Base-by-base conservation (phyloP, 352 stramenopile genomes). In the Phytophthora pluvialis region DNA sequence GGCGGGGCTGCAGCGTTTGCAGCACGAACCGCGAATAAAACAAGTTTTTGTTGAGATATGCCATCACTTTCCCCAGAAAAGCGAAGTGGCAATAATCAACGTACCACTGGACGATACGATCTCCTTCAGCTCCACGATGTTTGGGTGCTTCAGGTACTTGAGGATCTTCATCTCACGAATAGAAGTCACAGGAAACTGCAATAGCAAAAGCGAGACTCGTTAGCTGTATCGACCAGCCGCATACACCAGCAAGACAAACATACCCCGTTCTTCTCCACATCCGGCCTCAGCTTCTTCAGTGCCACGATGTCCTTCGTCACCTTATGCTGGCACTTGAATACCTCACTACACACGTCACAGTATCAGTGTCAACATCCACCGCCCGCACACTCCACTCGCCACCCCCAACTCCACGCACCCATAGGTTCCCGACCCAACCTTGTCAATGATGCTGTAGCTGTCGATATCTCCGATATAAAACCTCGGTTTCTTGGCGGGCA, bases 141-240 rank as follows among this genome's bases (percentile, higher is more conserved):
- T 99, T 12, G 90, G 89, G 65, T 99, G 97, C 33, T 90, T 90
- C 0, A 99, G 77, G 35, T 93, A 86, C 74, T 98, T 98, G 4
- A 99, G 77, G 46, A 99, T 99, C 80, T 99, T 98, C 73, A 99
- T 99, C 71, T 99, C 97, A 12, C 97, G 90, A 54, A 99, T 97
- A 11, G 97, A 97, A 25, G 94, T 99, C 33, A 98, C 79, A 1
- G 97, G 96, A 51, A 99, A 95, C 88, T 98, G 38, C 6, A 62
- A 26, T 10, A 35, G 29, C 7, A 68, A 49, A 38, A 33, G 18
- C 21, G 21, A 21, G 21, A 21, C 21, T 21, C 21, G 21, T 21
- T 36, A 25, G 13, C 31, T 7, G 25, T 21, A 31, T 13, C 1
- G 4, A 8, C 31, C 9, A 43, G 8, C 32, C 4, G 5, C 35